Conservation (phyloP, 1,284 basidiomycete genomes). For the Ceratobasidium theobromae region DNA sequence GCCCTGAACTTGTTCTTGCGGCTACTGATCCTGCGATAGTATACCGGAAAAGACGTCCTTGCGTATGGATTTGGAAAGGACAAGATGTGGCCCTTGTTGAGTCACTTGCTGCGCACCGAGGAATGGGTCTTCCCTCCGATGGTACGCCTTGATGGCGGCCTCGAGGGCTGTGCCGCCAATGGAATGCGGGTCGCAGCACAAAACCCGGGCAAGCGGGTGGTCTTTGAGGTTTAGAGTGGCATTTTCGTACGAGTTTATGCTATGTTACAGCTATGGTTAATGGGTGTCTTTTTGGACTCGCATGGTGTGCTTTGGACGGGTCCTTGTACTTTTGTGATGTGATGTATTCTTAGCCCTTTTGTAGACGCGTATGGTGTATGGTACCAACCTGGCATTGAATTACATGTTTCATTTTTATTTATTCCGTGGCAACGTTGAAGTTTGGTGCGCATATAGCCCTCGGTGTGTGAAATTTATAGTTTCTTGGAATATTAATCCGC, state of each 20-base stretch:
- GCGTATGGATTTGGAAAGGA: constrained; percentile 4
- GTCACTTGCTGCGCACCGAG: constrained; percentile 4
- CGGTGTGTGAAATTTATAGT: too few species aligned
- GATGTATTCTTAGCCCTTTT: too few species aligned
- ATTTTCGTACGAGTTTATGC: neutral
- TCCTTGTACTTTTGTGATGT: too few species aligned
- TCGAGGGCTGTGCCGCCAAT: constrained; percentile 16
- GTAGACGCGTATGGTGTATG: too few species aligned
- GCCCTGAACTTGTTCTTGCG: neutral
- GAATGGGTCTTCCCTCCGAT: constrained; percentile 16
- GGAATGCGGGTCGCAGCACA: neutral
- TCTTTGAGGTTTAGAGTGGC: neutral
- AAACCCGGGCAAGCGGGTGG: constrained; percentile 12
- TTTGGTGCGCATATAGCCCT: too few species aligned
- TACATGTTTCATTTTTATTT: too few species aligned
- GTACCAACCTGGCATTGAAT: too few species aligned
- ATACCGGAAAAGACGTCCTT: constrained; percentile 5
- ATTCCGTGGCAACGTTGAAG: too few species aligned
- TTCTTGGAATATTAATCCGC: too few species aligned
- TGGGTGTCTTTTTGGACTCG: too few species aligned
- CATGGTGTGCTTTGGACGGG: too few species aligned
- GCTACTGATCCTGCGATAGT: neutral
- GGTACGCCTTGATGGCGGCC: constrained; percentile 8
- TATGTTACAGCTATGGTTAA: too few species aligned
- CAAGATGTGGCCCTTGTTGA: constrained; percentile 17